Conservation (phyloP, 257 asterid genomes). For the Capsicum pubescens region DNA sequence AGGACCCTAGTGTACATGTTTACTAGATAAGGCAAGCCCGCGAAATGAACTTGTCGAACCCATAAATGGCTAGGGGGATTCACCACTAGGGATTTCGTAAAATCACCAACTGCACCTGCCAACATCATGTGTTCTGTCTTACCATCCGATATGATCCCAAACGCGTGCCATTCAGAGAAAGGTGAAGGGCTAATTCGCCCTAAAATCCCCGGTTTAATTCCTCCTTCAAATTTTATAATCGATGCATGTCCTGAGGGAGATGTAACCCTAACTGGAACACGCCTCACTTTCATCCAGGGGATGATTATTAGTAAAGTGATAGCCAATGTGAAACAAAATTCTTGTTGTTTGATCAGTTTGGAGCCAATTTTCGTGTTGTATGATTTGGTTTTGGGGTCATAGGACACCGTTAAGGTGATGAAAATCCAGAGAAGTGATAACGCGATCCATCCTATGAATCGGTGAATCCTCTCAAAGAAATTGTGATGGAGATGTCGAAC, state of each 20-base stretch:
- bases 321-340: conserved; percentile 59
- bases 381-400: conserved; percentile 52
- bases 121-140: conserved; percentile 70
- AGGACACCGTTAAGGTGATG: conserved; percentile 52
- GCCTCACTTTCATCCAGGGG: conserved; percentile 67
- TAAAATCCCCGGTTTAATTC: conserved; percentile 61
- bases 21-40: conserved; percentile 67
- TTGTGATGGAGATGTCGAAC: conserved; percentile 87
- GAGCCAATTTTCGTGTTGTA: conserved; percentile 45
- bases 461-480: conserved; percentile 70
- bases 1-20: conserved; percentile 65
- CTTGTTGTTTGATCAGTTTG: conserved; percentile 47
- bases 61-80: conserved; percentile 64
- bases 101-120: conserved; percentile 85
- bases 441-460: conserved; percentile 70
- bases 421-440: conserved; percentile 66
- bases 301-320: conserved; percentile 52
- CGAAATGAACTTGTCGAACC: conserved; percentile 73
- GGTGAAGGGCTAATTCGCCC: conserved; percentile 84
- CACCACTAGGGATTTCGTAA: conserved; percentile 57
- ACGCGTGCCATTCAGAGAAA: conserved; percentile 81
- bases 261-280: conserved; percentile 55
- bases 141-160: conserved; percentile 71
- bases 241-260: conserved; percentile 80
- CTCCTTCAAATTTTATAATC: conserved; percentile 66